phyloP scores from a whole-genome alignment of 768 basidiomycete species.

The Russula foetens region DNA sequence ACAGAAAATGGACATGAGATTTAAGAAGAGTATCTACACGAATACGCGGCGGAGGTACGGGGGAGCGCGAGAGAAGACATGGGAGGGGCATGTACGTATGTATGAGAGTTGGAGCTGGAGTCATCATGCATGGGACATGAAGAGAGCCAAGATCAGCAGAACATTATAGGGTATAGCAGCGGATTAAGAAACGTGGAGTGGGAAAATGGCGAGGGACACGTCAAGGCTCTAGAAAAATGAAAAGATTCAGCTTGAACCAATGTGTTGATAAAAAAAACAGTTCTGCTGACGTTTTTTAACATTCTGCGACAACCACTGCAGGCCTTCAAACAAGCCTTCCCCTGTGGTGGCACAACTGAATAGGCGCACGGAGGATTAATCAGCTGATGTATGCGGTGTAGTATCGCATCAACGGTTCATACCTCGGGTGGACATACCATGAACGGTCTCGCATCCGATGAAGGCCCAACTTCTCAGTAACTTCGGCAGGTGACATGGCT shows the following conservation, averaged over 20 bases:
- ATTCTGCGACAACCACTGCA: slow-evolving; percentile 96
- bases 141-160: slow-evolving; percentile 20
- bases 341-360: slow-evolving; percentile 90
- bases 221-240: slow-evolving; percentile 10
- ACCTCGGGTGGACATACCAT: slow-evolving; percentile 99
- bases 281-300: slow-evolving; percentile 85
- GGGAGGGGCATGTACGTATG: slow-evolving; percentile 12
- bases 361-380: background rate
- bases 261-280: slow-evolving; percentile 9
- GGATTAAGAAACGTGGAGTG: slow-evolving; percentile 8
- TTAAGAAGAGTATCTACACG: slow-evolving; percentile 2
- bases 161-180: slow-evolving; percentile 22
- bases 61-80: background rate
- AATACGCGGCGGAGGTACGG: background rate
- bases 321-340: slow-evolving; percentile 93
- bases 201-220: background rate
- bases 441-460: slow-evolving; percentile 94
- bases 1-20: slow-evolving; percentile 1
- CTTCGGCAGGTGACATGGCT: slow-evolving; percentile 99
- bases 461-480: slow-evolving; percentile 93
- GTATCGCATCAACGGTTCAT: slow-evolving; percentile 25
- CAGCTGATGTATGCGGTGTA: background rate
- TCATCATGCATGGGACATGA: slow-evolving; percentile 16
- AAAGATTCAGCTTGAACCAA: background rate
- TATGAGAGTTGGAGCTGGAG: slow-evolving; percentile 1